Evolutionary conservation across 2,329 filamentous ascomycete genomes (phyloP), one percentile per base, ranked within the genome.

Genomic region (Cadophora sp.): DNA sequence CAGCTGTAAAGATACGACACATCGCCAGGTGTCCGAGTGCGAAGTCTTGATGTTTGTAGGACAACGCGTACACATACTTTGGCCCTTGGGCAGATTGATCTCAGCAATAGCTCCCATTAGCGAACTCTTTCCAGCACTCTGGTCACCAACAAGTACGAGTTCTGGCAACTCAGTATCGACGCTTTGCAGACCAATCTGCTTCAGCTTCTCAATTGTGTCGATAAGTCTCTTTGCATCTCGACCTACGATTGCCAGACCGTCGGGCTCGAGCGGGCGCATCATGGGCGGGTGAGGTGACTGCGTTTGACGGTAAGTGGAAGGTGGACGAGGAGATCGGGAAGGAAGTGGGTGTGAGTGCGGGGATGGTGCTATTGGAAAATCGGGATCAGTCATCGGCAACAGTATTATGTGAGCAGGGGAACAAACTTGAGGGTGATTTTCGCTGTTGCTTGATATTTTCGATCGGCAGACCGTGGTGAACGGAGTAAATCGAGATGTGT

Each of bases 121-220:
- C 0, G 85, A 93, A 0, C 90, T 93, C 76, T 97, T 97, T 0
- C 94, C 94, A 0, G 93, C 91, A 0, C 88, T 92, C 75, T 97
- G 94, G 60, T 97, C 93, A 0, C 94, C 94, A 0, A 97, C 88
- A 0, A 97, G 87, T 6, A 95, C 91, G 11, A 97, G 88, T 73
- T 93, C 92, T 0, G 94, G 93, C 0, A 97, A 81, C 0, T 87
- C 86, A 0, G 82, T 75, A n/a, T 55, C 62, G 4, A 89, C 86
- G 22, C 91, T 87, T 61, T 91, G 89, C 0, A 97, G 89, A 0
- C 91, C 92, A 0, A 95, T 84, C 6, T 89, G 85, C 62, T 92
- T 88, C 0, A 97, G 85, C 59, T 91, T 86, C 3, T 87, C 87
- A 0, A 93, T 85, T 0, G 87, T 87, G 58, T 91, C 84, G 1